phyloP scores from a whole-genome alignment of 1,139 yeast species.

The Geotrichum bryndzae region DNA sequence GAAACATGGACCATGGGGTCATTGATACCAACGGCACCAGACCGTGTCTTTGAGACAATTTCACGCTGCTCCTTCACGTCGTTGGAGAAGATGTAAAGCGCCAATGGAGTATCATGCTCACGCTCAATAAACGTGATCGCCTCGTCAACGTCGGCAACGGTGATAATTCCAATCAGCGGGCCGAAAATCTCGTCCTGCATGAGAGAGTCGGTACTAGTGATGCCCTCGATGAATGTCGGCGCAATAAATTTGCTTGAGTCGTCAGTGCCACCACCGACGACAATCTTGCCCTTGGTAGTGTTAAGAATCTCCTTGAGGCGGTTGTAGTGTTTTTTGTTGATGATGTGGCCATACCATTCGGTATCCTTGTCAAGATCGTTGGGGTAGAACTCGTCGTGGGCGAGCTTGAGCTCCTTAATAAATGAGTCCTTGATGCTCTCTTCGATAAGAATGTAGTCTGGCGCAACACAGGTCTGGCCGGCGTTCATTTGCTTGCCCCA shows the following conservation, averaged over 20 bases:
- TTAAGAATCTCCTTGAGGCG: conserved; percentile 46
- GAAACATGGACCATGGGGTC: conserved; percentile 73
- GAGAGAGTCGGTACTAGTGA: conserved; percentile 57
- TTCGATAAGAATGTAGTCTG: conserved; percentile 73
- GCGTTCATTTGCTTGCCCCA: conserved; percentile 78
- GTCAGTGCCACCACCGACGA: conserved; percentile 48
- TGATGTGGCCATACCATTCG: conserved; percentile 54
- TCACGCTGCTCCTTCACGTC: conserved; percentile 46
- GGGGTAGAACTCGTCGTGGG: conserved; percentile 47
- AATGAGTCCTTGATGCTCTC: conserved; percentile 51
- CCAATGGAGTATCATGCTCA: conserved; percentile 80
- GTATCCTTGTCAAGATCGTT: conserved; percentile 32
- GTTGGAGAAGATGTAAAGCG: conserved; percentile 66
- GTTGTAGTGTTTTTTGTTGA: conserved; percentile 52
- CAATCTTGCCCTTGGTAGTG: conserved; percentile 52
- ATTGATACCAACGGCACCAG: conserved; percentile 70
- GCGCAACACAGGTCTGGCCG: conserved; percentile 91
- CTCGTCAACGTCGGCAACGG: conserved; percentile 45
- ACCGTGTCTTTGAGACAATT: conserved; percentile 52
- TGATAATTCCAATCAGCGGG: conserved; percentile 72
- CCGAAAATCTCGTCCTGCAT: conserved; percentile 83
- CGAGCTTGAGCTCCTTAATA: conserved; percentile 40
- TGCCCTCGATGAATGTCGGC: conserved; percentile 69
- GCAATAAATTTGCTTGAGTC: conserved; percentile 46
- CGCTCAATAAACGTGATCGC: conserved; percentile 46